Evolutionary conservation across 495 filamentous ascomycete genomes (phyloP).

Genomic region (Aspergillus olivimuriae): DNA sequence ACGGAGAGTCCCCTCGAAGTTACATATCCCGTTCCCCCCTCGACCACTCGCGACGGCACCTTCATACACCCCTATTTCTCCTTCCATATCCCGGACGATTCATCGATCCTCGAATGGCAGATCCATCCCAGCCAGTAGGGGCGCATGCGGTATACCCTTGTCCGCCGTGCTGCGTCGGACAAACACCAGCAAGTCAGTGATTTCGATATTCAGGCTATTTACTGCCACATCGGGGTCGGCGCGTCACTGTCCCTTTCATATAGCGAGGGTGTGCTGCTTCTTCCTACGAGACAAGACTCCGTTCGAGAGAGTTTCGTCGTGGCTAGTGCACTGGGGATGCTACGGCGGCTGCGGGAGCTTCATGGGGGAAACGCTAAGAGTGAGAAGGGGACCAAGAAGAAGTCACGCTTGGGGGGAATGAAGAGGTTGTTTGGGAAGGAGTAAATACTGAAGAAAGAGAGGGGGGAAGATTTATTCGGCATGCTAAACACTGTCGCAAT

Average conservation of each 20-base stretch:
- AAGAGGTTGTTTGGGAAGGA: conserved; percentile 2
- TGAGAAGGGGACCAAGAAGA: background rate
- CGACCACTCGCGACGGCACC: conserved; percentile 1
- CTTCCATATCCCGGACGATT: conserved; percentile 1
- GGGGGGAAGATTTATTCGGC: background rate
- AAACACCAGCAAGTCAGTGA: conserved; percentile 1
- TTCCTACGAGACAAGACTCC: background rate
- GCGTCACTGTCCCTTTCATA: conserved; percentile 1
- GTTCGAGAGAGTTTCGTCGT: conserved; percentile 2
- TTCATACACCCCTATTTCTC: conserved; percentile 4
- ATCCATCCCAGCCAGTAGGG: conserved; percentile 5
- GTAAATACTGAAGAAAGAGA: background rate
- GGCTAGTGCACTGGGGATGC: conserved; percentile 4
- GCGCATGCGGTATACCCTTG: conserved; percentile 5
- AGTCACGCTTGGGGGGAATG: background rate
- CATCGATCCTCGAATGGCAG: conserved; percentile 3
- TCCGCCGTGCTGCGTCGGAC: conserved; percentile 1
- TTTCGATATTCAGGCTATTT: conserved; percentile 1
- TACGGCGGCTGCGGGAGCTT: conserved; percentile 6
- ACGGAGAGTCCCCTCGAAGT: conserved; percentile 1
- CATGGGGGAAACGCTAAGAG: conserved; percentile 1
- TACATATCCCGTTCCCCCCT: conserved; percentile 5
- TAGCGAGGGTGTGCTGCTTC: conserved; percentile 4
- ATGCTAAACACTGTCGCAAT: background rate
- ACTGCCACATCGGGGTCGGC: conserved; percentile 3